These are phyloP conservation scores for apple (Malus domestica) DNA, from an alignment of 306 rosid genomes.

Conservation along the genomic window ASM211411v1 NC_041800.1:5429501-5430000, in stretches of 20 bases:
- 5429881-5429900: conserved; percentile 47
- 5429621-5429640: conserved; percentile 23
- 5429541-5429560: not conserved
- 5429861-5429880: conserved; percentile 34
- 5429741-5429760: conserved; percentile 9
- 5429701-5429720: conserved; percentile 48
- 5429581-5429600: not conserved
- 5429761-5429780: conserved; percentile 24
- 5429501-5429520: not conserved
- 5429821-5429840: conserved; percentile 64
- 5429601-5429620: conserved; percentile 37
- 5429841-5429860: conserved; percentile 94
- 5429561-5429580: not conserved
- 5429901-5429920: conserved; percentile 37
- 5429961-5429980: conserved; percentile 52
- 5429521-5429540: not conserved
- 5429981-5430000: conserved; percentile 34
- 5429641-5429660: conserved; percentile 32
- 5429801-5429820: conserved; percentile 61
- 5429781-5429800: conserved; percentile 68
- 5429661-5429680: conserved; percentile 33
- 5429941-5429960: conserved; percentile 69
- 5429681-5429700: conserved; percentile 42
- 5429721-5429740: conserved; percentile 27
- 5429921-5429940: conserved; percentile 35